These are phyloP conservation scores for Trichosporon sp. DNA, from an alignment of 1,284 basidiomycete genomes.

Conservation along the genomic window DNA sequence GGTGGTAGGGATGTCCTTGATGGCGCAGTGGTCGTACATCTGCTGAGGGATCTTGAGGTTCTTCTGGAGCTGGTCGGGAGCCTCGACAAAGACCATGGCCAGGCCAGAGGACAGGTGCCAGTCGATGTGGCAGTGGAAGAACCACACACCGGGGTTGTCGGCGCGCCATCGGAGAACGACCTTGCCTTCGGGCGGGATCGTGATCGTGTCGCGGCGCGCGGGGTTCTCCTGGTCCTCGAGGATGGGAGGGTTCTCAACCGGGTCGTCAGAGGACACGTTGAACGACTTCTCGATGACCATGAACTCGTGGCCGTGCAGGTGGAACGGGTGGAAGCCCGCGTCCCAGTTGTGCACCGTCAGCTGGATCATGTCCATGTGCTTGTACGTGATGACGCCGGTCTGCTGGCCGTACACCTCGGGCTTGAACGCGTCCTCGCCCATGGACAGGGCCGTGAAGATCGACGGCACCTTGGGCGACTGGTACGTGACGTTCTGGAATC, in stretches of 20 bases:
- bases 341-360: conserved; percentile 75
- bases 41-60: conserved; percentile 32
- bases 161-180: conserved; percentile 50
- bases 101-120: conserved; percentile 48
- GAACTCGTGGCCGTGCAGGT: conserved; percentile 60
- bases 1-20: conserved; percentile 56
- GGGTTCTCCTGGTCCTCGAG: conserved; percentile 73
- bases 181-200: conserved; percentile 49
- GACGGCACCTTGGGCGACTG: conserved; percentile 58
- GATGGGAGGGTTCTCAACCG: conserved; percentile 71
- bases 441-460: conserved; percentile 65
- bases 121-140: conserved; percentile 50
- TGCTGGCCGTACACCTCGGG: conserved; percentile 66
- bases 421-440: conserved; percentile 66
- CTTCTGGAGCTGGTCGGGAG: conserved; percentile 43
- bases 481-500: conserved; percentile 43
- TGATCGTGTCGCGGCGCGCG: conserved; percentile 64
- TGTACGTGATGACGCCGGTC: conserved; percentile 64
- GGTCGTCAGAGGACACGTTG: conserved; percentile 71
- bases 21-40: conserved; percentile 62
- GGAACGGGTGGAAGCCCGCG: conserved; percentile 51
- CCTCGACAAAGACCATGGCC: conserved; percentile 48
- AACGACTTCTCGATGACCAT: conserved; percentile 66
- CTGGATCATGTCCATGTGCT: conserved; percentile 71
- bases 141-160: conserved; percentile 54